Conservation (phyloP, 2,329 filamentous ascomycete genomes). For the Fusarium euwallaceae region DNA sequence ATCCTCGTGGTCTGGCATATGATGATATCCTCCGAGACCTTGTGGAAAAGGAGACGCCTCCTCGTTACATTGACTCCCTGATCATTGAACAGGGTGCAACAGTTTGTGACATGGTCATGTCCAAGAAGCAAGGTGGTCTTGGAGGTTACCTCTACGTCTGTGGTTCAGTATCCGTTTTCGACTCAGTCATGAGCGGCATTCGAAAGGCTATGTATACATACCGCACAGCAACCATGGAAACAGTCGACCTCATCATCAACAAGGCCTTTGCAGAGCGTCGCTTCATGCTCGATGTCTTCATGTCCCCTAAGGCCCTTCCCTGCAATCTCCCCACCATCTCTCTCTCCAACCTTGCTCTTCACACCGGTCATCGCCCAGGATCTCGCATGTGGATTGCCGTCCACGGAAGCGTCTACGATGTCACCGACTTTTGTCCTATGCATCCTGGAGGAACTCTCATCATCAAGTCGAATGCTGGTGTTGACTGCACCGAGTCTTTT, state of each 20-base stretch:
- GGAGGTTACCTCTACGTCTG: constrained; percentile 51
- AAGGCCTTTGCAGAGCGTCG: constrained; percentile 67
- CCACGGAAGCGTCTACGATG: constrained; percentile 66
- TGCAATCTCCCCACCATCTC: constrained; percentile 65
- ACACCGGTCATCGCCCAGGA: constrained; percentile 64
- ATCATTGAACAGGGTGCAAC: constrained; percentile 65
- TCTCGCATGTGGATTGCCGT: constrained; percentile 65
- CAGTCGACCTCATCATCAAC: constrained; percentile 63
- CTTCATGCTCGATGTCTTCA: constrained; percentile 70
- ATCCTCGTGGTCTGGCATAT: constrained; percentile 61
- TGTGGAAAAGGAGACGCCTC: constrained; percentile 62
- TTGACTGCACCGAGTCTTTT: constrained; percentile 65
- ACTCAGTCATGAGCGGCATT: constrained; percentile 68
- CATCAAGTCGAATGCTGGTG: constrained; percentile 67
- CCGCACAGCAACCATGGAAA: constrained; percentile 64
- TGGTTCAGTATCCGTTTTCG: constrained; percentile 50
- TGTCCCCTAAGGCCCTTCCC: constrained; percentile 66
- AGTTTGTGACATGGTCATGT: constrained; percentile 68
- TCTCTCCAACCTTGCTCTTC: constrained; percentile 61
- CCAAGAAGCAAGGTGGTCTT: constrained; percentile 67
- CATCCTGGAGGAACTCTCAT: constrained; percentile 67
- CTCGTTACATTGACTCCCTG: constrained; percentile 65
- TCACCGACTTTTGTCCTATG: constrained; percentile 66
- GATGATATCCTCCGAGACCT: constrained; percentile 58
- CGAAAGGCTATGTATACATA: constrained; percentile 68